Evolutionary conservation across 1,284 basidiomycete genomes (phyloP).

Genomic region (Amylostereum areolatum): DNA sequence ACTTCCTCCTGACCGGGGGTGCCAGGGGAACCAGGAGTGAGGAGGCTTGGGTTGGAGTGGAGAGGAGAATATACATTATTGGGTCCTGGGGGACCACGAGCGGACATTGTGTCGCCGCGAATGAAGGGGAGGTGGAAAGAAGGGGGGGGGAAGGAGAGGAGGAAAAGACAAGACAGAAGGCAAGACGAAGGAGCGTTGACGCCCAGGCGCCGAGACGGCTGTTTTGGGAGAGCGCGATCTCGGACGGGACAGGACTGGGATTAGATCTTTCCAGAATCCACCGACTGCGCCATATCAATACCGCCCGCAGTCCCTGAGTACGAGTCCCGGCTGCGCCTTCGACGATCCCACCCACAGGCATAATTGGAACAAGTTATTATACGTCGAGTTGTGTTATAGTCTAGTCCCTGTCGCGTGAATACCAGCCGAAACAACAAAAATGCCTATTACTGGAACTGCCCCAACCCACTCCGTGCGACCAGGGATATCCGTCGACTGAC

Average conservation of each 20-base stretch:
- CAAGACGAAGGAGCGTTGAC: background rate
- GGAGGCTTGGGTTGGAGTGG: too few species aligned
- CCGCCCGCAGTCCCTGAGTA: background rate
- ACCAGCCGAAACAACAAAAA: background rate
- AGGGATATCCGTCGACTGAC: constrained; percentile 37
- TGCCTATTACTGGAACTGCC: constrained; percentile 10
- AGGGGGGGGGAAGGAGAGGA: background rate
- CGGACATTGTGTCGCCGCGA: too few species aligned
- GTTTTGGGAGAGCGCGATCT: background rate
- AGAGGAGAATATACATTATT: too few species aligned
- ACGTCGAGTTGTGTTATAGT: background rate
- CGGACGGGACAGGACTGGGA: background rate
- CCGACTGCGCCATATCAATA: background rate
- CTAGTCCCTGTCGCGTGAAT: background rate
- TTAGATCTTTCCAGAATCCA: background rate
- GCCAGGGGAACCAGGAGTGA: too few species aligned
- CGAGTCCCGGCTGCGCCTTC: background rate
- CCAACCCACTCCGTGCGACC: constrained; percentile 23
- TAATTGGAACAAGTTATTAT: too few species aligned
- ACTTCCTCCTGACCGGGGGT: too few species aligned
- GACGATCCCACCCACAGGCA: background rate
- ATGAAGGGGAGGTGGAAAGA: background rate
- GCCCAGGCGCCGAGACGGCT: background rate
- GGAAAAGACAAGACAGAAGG: background rate
- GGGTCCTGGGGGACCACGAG: too few species aligned